Base-by-base conservation (phyloP, 306 rosid species). In the Casuarina glauca region DNA sequence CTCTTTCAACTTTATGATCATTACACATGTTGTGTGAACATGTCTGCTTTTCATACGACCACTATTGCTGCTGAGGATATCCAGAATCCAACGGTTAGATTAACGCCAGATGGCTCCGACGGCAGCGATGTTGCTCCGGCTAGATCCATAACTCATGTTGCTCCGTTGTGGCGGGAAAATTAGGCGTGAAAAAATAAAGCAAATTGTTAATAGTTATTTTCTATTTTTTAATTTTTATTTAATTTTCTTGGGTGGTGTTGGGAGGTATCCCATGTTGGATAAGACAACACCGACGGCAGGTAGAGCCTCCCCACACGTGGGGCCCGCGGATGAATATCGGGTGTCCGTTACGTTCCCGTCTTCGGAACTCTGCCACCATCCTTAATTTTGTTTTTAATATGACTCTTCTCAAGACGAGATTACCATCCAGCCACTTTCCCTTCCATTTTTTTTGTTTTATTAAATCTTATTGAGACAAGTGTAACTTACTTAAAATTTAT, bases 251-350 rank as follows among this genome's bases (percentile, higher is more conserved):
- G 39, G 36, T 68, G 4, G 50, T 43, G 69, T 50, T 44, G 15
- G 68, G 78, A 66, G 71, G 81, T 55, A 70, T 80, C 76, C 84
- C 60, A 81, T 19, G 86, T 15, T 58, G 84, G 78, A 90, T 86
- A 87, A 84, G 91, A 92, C 97, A 86, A 87, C 89, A 85, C 97
- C 89, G 90, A 86, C 93, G 90, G 88, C 89, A 77, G 91, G 90
- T 87, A 76, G 76, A 88, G 88, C 76, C 76, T 74, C 79, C 73
- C 80, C 26, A 43, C 72, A 53, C 9, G 87, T 80, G 93, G 93
- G 88, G 26, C 90, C 92, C 85, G 0, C 83, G 1, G 17, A 79
- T 86, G 61, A 80, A 87, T 78, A 82, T 68, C 87, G 43, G 88
- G 84, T 77, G 84, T 75, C 91, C 85, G 84, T 85, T 88, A 61